Evolutionary conservation across 495 filamentous ascomycete species (phyloP).

Genomic region (Parmelia sp.): DNA sequence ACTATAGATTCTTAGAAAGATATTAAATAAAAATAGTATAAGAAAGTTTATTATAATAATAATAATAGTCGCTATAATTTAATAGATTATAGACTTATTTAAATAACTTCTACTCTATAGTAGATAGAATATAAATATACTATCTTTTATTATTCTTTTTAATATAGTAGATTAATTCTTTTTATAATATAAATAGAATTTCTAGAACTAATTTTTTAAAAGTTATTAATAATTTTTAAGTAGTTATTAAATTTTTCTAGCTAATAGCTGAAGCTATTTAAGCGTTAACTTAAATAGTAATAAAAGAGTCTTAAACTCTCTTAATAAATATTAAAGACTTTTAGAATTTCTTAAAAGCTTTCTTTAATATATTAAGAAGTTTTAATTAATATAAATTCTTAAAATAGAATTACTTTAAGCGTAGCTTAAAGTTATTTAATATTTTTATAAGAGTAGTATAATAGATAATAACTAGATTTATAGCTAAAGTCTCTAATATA

Average conservation of each 20-base stretch:
- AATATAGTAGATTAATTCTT: too few relatives aligned
- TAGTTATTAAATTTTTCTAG: too few relatives aligned
- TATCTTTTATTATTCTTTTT: neutral
- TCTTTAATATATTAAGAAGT: neutral
- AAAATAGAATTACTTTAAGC: neutral
- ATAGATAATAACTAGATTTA: neutral
- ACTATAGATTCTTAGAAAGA: neutral
- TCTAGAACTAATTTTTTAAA: too few relatives aligned
- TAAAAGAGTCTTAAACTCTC: too few relatives aligned
- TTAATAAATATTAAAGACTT: too few relatives aligned
- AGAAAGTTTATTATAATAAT: neutral
- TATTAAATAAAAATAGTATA: slow-evolving; percentile 9
- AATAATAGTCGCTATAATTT: neutral
- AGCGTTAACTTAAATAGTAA: too few relatives aligned
- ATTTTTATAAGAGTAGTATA: neutral
- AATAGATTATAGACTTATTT: too few relatives aligned
- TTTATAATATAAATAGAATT: too few relatives aligned
- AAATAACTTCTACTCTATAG: neutral
- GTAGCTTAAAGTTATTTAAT: neutral
- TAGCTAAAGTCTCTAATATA: neutral
- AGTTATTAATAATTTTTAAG: too few relatives aligned
- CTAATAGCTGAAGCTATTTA: too few relatives aligned
- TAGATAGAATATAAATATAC: neutral
- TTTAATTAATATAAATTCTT: neutral
- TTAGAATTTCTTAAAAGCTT: too few relatives aligned